Percentiles rank a stretch among this genome's conserved stretches.
These are phyloP conservation scores for Acanthamoeba royreba DNA, from an alignment of 208 protist species.

Conservation along the genomic window DNA sequence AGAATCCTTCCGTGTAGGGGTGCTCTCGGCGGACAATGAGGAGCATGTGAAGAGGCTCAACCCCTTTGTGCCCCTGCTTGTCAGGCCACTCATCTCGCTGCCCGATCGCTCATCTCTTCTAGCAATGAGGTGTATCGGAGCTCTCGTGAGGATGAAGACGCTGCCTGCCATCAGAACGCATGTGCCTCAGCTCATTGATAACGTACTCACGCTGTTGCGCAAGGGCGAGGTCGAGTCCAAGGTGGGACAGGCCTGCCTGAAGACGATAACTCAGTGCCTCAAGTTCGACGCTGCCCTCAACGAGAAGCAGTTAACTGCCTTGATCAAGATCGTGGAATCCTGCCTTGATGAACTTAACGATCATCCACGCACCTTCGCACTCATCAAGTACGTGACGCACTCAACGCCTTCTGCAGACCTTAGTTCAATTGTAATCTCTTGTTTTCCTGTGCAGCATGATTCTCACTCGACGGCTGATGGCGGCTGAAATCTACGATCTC, in stretches of 20 bases:
- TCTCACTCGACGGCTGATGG: not conserved
- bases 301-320: not conserved
- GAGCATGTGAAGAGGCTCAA: conserved; percentile 11
- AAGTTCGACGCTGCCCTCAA: not conserved
- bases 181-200: not conserved
- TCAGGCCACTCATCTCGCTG: not conserved
- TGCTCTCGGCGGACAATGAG: not conserved
- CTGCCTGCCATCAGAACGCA: not conserved
- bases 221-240: not conserved
- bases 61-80: not conserved
- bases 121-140: not conserved
- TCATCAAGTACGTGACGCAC: not conserved
- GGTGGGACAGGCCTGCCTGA: not conserved
- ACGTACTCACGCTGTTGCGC: not conserved
- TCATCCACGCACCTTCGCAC: not conserved
- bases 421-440: not conserved
- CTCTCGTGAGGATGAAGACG: not conserved
- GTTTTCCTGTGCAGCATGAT: not conserved
- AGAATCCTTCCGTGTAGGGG: not conserved
- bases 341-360: conserved; percentile 30
- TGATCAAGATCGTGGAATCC: not conserved
- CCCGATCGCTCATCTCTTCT: not conserved
- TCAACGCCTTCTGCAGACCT: not conserved
- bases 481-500: conserved; percentile 13
- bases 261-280: not conserved